phyloP scores from a whole-genome alignment of 1,284 basidiomycete species.

The Trichosporon sp. region DNA sequence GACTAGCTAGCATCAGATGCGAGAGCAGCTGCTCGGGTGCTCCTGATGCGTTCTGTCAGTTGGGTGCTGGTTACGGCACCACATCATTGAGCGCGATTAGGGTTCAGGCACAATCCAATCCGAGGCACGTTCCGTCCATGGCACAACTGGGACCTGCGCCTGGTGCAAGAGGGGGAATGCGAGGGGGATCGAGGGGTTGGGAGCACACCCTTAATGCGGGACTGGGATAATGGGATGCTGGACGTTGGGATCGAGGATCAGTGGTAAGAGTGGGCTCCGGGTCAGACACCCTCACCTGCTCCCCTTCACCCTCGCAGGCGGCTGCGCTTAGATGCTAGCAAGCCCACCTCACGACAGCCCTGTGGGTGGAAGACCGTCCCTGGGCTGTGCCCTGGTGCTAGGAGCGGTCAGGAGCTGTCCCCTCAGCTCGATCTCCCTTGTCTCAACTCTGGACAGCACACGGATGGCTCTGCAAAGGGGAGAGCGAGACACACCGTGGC shows the following conservation, averaged over 20 bases:
- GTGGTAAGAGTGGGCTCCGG: neutral
- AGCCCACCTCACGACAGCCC: neutral
- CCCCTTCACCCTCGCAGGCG: neutral
- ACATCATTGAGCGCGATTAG: neutral
- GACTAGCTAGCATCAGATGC: neutral
- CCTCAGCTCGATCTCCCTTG: constrained; percentile 1
- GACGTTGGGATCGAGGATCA: neutral
- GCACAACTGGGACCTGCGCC: neutral
- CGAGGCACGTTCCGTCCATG: neutral
- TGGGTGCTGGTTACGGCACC: constrained; percentile 7
- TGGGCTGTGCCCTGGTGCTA: neutral
- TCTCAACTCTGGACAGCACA: neutral
- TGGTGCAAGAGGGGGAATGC: neutral
- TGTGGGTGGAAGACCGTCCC: too few species aligned
- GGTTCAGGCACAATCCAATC: neutral
- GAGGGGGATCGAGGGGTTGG: neutral
- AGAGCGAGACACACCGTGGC: neutral
- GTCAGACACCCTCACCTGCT: neutral
- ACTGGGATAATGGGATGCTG: neutral
- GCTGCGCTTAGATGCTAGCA: neutral
- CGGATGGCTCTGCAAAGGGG: neutral
- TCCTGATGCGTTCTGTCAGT: neutral
- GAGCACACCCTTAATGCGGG: neutral
- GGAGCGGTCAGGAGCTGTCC: neutral
- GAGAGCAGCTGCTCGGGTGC: neutral